Evolutionary conservation across 192 early-diverging fungal genomes (phyloP).

Genomic region (Phycomyces blakesleeanus): DNA sequence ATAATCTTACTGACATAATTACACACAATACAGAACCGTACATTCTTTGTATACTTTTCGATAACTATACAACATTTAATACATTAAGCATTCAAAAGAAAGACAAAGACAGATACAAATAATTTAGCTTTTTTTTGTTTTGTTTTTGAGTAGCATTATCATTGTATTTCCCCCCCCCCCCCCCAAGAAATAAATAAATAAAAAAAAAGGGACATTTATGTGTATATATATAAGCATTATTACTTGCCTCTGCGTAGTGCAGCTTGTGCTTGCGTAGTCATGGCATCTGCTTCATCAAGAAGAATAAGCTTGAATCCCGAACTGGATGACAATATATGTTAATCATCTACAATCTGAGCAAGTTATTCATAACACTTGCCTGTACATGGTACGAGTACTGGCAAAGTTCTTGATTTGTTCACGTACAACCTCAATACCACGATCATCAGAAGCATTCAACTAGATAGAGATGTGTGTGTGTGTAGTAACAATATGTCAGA

Average conservation of each 20-base stretch:
- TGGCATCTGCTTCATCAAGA: constrained; percentile 95
- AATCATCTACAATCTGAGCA: not conserved
- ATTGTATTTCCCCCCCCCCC: too few species aligned
- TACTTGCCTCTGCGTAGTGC: constrained; percentile 79
- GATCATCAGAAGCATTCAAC: constrained; percentile 97
- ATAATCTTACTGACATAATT: constrained; percentile 98
- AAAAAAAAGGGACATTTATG: too few species aligned
- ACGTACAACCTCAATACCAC: constrained; percentile 96
- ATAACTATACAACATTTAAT: constrained; percentile 58
- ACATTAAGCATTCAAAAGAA: not conserved
- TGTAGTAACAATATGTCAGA: too few species aligned
- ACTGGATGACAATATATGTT: constrained; percentile 26
- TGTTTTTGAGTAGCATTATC: too few species aligned
- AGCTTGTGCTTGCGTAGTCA: constrained; percentile 90
- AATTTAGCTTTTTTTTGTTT: too few species aligned
- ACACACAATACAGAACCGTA: constrained; percentile 98
- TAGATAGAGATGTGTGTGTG: too few species aligned
- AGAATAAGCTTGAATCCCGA: constrained; percentile 95
- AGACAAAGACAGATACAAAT: too few species aligned
- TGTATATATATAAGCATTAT: not conserved
- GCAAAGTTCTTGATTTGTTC: constrained; percentile 99
- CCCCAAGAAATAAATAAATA: too few species aligned
- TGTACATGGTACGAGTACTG: constrained; percentile 90
- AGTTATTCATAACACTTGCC: constrained; percentile 13
- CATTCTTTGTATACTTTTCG: constrained; percentile 97